Conservation (phyloP, 2,329 filamentous ascomycete species). For the Huntiella savannae region DNA sequence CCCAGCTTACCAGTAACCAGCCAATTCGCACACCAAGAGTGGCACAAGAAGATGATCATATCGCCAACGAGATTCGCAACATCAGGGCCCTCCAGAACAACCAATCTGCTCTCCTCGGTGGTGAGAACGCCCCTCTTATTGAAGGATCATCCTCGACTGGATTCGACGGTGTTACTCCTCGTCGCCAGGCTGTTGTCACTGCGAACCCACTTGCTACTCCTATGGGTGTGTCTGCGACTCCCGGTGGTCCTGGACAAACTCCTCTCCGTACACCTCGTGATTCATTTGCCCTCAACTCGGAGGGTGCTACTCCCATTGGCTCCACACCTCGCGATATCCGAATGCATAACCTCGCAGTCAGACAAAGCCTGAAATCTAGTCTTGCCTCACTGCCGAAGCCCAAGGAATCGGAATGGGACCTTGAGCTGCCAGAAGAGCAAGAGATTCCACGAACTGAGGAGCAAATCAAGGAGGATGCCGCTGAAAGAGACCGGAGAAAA, state of each 20-base stretch:
- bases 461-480: constrained; percentile 38
- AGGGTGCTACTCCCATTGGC: constrained; percentile 41
- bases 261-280: constrained; percentile 80
- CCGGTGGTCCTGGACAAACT: constrained; percentile 53
- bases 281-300: constrained; percentile 53
- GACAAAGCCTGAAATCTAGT: constrained; percentile 48
- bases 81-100: constrained; percentile 84
- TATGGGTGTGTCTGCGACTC: constrained; percentile 45
- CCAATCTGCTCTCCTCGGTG: constrained; percentile 79
- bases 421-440: constrained; percentile 74
- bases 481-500: constrained; percentile 63
- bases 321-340: constrained; percentile 63
- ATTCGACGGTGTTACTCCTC: constrained; percentile 67
- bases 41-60: constrained; percentile 80
- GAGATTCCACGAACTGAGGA: constrained; percentile 32
- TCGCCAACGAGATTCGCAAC: constrained; percentile 91
- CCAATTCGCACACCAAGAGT: constrained; percentile 86
- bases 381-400: constrained; percentile 78
- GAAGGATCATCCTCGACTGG: constrained; percentile 70
- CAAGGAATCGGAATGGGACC: constrained; percentile 84
- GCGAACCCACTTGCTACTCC: constrained; percentile 93
- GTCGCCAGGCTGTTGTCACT: constrained; percentile 66
- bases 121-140: constrained; percentile 78
- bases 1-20: constrained; percentile 57
- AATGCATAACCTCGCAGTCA: constrained; percentile 48